Base-by-base conservation (phyloP, 1,139 yeast genomes). In the Kluyveromyces sp. region DNA sequence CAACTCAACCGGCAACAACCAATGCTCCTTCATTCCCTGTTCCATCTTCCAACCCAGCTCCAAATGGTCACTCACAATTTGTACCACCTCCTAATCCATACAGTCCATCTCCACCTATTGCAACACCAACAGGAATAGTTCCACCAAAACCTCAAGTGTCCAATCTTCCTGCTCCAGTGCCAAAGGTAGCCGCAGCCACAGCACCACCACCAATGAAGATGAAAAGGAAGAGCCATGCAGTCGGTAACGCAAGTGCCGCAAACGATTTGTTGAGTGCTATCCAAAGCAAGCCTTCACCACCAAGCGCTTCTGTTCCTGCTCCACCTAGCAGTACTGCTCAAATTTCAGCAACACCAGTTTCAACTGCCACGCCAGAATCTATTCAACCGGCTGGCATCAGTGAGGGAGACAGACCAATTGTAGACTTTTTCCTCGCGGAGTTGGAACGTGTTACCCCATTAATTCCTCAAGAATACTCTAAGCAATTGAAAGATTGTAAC, bases 401-500 rank as follows among this genome's bases (percentile, higher is more conserved):
- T 2, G 75, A 69, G 4, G 72, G 71, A 7, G 74, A 81, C 2
- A 60, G 66, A 52, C 81, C 83, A n/a, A 78, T 92, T 43, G 80
- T 70, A 58, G 72, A 75, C 31, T 71, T 71, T 28, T 73, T 92
- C 50, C 70, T 72, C 27, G 63, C 66, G 4, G 80, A 79, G 53
- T 66, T 86, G 53, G 77, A 73, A 39, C 73, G 78, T 27, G 80
- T 87, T 28, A 78, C 81, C 56, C 95, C 96, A 25, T 71, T 72
- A 42, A 77, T 89, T 43, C 96, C 97, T 26, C 85, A 79, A 47
- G 82, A 78, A 62, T 88, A 78, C 61, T 65, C 74, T 36, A 83
- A 80, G 53, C 97, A 89, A 60, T 78, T 85, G 43, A 72, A 71
- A 45, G 97, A 92, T 63, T 82, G 95, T 64, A 92, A 81, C 57